These are phyloP conservation scores for sunflower (Helianthus annuus) DNA, from an alignment of 129 eudicot species.

Conservation along the genomic window DNA sequence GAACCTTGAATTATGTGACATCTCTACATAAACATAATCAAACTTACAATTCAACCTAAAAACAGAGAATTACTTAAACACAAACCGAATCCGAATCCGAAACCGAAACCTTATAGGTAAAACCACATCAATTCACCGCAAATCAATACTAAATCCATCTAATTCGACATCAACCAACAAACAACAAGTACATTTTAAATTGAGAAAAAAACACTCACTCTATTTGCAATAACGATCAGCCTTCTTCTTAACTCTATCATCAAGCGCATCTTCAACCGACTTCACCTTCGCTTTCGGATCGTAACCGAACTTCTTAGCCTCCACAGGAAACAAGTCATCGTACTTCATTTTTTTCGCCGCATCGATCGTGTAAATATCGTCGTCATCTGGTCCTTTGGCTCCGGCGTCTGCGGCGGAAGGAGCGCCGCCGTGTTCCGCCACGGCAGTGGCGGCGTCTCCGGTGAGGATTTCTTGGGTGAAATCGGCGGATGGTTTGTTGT, in stretches of 20 bases:
- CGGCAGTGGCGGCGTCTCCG: slow-evolving; percentile 46
- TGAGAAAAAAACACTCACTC: neutral
- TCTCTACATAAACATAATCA: neutral
- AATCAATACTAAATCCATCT: slow-evolving; percentile 3
- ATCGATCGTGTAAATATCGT: slow-evolving; percentile 72
- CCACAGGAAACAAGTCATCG: slow-evolving; percentile 95
- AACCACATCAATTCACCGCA: slow-evolving; percentile 20
- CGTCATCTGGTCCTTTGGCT: slow-evolving; percentile 30
- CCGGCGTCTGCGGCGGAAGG: slow-evolving; percentile 29
- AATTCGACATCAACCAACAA: slow-evolving; percentile 2
- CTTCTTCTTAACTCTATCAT: slow-evolving; percentile 94
- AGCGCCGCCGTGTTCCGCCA: slow-evolving; percentile 28
- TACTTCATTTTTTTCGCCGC: slow-evolving; percentile 88
- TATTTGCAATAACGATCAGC: slow-evolving; percentile 97
- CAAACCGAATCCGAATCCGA: slow-evolving; percentile 1
- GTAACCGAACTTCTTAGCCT: slow-evolving; percentile 77
- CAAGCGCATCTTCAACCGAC: slow-evolving; percentile 86
- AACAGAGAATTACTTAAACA: neutral
- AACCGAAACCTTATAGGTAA: slow-evolving; percentile 6
- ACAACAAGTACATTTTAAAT: slow-evolving; percentile 14
- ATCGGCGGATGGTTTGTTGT: slow-evolving; percentile 46
- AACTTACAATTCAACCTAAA: slow-evolving; percentile 10
- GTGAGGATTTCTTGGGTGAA: slow-evolving; percentile 33
- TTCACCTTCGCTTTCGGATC: slow-evolving; percentile 69
- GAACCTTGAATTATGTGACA: slow-evolving; percentile 1